phyloP scores from a whole-genome alignment of 805 yeast species.

The Vanderwaltozyma tropicalis region DNA sequence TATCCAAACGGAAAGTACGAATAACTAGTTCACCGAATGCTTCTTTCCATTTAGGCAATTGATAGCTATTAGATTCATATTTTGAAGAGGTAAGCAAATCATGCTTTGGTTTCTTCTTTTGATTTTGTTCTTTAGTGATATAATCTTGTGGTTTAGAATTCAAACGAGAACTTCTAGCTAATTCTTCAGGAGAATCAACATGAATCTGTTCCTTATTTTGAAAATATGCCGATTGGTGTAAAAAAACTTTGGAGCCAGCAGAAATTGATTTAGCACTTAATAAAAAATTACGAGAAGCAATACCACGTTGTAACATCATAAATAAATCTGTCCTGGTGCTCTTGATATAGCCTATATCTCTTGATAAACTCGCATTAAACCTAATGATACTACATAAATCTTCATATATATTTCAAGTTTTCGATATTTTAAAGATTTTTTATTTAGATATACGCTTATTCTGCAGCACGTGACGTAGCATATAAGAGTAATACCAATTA shows the following conservation, averaged over 20 bases:
- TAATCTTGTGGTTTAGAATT: constrained; percentile 13
- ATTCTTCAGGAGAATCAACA: constrained; percentile 20
- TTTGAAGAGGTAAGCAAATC: constrained; percentile 31
- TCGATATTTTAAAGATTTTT: too few relatives aligned
- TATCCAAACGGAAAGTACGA: constrained; percentile 58
- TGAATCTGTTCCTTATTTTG: neutral
- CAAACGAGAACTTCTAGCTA: constrained; percentile 16
- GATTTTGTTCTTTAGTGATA: constrained; percentile 27
- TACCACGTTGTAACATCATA: too few relatives aligned
- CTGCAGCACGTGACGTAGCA: too few relatives aligned
- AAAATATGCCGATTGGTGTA: neutral
- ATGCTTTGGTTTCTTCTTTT: constrained; percentile 16
- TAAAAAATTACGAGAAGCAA: too few relatives aligned
- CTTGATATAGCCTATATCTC: too few relatives aligned
- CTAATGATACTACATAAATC: too few relatives aligned
- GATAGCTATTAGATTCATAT: constrained; percentile 30
- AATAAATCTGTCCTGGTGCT: too few relatives aligned
- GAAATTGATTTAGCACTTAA: too few relatives aligned
- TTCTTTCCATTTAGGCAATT: constrained; percentile 41
- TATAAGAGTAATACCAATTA: too few relatives aligned
- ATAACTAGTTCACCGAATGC: constrained; percentile 57
- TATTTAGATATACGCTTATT: too few relatives aligned
- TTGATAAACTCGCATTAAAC: too few relatives aligned
- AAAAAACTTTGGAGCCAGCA: neutral
- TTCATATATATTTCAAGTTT: too few relatives aligned